These are phyloP conservation scores for Cladosporium halotolerans DNA, from an alignment of 2,329 filamentous ascomycete genomes.

Conservation along the genomic window DNA sequence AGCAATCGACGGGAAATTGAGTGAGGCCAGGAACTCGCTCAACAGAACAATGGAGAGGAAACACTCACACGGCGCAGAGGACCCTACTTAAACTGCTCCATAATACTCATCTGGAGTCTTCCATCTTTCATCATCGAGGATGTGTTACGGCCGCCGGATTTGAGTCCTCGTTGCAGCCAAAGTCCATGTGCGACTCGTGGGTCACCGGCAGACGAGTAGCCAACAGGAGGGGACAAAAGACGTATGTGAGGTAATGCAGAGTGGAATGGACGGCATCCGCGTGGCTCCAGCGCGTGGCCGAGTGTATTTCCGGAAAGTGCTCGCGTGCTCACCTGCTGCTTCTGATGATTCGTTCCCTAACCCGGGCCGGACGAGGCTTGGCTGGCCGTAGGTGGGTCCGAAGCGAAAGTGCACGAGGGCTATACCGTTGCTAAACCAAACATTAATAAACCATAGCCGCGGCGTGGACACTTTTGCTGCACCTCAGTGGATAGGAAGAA, in stretches of 20 bases:
- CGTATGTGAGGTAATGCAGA: constrained; percentile 7
- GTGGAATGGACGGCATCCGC: background rate
- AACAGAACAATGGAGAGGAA: background rate
- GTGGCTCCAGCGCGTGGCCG: background rate
- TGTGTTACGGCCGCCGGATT: background rate
- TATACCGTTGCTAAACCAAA: too few relatives aligned
- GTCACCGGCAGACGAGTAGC: background rate
- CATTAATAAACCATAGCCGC: too few relatives aligned
- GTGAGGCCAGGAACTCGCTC: background rate
- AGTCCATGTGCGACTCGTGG: background rate
- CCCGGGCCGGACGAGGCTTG: background rate
- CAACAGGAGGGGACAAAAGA: background rate
- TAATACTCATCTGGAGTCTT: too few relatives aligned
- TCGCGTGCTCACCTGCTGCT: constrained; percentile 1
- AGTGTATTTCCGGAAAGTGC: constrained; percentile 4
- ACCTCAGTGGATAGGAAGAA: too few relatives aligned
- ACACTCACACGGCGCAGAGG: too few relatives aligned
- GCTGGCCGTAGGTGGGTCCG: too few relatives aligned
- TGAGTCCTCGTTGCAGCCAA: background rate
- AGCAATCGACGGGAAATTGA: too few relatives aligned
- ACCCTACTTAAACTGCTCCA: too few relatives aligned
- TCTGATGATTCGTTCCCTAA: constrained; percentile 10
- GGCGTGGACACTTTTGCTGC: too few relatives aligned
- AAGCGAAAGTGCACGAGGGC: too few relatives aligned
- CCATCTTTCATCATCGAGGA: background rate